Conservation (phyloP, 2,329 filamentous ascomycete genomes). For the Diaporthe citrichinensis region DNA sequence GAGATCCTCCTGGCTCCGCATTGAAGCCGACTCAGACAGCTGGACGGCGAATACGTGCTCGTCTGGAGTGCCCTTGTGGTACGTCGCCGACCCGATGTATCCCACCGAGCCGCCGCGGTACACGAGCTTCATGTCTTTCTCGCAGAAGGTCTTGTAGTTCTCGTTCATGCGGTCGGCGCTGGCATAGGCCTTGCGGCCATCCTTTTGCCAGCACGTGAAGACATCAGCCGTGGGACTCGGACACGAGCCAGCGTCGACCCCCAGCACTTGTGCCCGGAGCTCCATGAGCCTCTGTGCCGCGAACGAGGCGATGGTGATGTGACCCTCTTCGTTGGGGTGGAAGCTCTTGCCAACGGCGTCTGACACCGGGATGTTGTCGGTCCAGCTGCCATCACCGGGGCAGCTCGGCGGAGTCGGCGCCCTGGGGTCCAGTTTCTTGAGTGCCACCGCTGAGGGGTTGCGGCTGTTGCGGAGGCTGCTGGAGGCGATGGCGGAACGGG, state of each 20-base stretch:
- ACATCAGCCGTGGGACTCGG: background rate
- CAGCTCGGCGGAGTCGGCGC: background rate
- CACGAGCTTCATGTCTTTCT: background rate
- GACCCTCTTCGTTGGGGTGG: background rate
- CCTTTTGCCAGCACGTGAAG: background rate
- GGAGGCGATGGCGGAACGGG: background rate
- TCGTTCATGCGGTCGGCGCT: background rate
- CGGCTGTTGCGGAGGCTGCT: background rate
- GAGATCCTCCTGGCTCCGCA: background rate
- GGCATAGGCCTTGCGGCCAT: background rate
- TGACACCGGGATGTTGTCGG: background rate
- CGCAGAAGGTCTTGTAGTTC: background rate
- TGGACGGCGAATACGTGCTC: background rate
- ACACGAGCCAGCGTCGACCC: background rate
- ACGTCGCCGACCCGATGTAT: background rate
- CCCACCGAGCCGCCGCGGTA: background rate
- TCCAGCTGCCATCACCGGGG: background rate
- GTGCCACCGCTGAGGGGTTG: background rate
- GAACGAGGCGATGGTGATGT: background rate
- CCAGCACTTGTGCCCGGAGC: background rate
- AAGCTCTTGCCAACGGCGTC: background rate
- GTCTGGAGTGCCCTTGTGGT: background rate
- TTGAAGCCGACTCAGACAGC: background rate
- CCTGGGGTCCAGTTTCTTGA: background rate
- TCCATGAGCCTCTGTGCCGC: background rate